phyloP scores from a whole-genome alignment of 371 early-diverging fungal species.

The Racocetra persica region DNA sequence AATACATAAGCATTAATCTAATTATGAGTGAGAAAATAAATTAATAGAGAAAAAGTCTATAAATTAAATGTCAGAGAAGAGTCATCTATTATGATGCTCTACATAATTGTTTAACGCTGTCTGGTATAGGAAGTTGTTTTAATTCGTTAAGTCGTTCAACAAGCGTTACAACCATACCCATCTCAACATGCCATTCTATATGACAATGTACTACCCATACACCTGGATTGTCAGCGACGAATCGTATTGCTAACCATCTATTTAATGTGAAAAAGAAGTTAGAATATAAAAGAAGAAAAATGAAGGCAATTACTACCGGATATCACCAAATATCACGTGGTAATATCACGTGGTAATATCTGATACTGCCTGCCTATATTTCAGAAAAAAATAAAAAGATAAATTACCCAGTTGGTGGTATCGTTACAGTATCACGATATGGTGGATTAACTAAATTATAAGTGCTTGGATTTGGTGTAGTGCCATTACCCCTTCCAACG shows the following conservation, averaged over 20 bases:
- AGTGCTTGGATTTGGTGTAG: constrained; percentile 46
- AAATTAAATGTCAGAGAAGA: no score
- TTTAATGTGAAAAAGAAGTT: not conserved
- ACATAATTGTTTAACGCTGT: no score
- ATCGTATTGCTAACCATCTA: constrained; percentile 1
- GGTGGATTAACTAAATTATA: constrained; percentile 53
- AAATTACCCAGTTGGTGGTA: constrained; percentile 46
- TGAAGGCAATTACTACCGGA: no score
- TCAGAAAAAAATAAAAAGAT: no score
- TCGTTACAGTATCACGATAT: constrained; percentile 62
- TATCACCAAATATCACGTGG: not conserved
- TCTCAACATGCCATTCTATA: constrained; percentile 29
- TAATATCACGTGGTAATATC: no score
- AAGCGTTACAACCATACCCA: constrained; percentile 18
- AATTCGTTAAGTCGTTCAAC: not conserved
- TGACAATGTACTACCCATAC: constrained; percentile 16
- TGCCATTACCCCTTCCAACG: constrained; percentile 56
- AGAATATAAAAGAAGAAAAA: not conserved
- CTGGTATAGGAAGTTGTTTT: not conserved
- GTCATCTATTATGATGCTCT: no score
- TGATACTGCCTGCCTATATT: no score
- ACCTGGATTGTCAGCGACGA: constrained; percentile 20
- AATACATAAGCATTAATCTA: no score
- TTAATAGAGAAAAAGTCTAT: no score
- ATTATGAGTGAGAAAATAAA: no score